A percentile compares a stretch with the other conserved stretches of the same genome.
These are phyloP conservation scores for Boletus vermiculosoides DNA, from an alignment of 768 basidiomycete genomes.

Conservation along the genomic window DNA sequence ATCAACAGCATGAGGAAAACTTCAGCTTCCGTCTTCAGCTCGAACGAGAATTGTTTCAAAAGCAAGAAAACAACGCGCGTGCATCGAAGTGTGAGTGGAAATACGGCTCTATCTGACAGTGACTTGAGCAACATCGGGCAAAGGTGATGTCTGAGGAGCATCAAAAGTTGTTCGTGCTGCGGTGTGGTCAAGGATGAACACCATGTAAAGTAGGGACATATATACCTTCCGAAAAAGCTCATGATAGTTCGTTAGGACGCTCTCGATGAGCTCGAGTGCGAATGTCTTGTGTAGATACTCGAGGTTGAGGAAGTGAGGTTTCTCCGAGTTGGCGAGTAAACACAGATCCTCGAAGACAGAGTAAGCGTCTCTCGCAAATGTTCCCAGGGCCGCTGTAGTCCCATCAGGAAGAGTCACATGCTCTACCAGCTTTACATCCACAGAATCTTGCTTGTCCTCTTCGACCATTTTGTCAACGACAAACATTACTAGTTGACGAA, in stretches of 20 bases:
- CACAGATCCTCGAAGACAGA: constrained; percentile 92
- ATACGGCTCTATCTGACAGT: constrained; percentile 76
- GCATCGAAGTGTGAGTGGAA: constrained; percentile 86
- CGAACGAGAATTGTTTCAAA: constrained; percentile 83
- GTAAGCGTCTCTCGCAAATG: constrained; percentile 81
- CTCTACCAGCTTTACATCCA: constrained; percentile 15
- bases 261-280: constrained; percentile 95
- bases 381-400: constrained; percentile 56
- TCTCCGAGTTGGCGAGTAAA: constrained; percentile 78
- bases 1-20: constrained; percentile 79
- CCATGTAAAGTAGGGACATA: not conserved
- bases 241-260: constrained; percentile 90
- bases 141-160: constrained; percentile 86
- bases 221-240: constrained; percentile 77
- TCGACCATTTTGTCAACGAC: constrained; percentile 91
- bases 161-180: constrained; percentile 78
- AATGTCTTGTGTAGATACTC: constrained; percentile 89
- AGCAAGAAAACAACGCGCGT: constrained; percentile 93
- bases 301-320: constrained; percentile 78
- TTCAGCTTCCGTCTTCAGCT: constrained; percentile 81
- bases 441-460: constrained; percentile 55
- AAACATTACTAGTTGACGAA: constrained; percentile 96
- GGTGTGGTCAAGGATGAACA: not conserved
- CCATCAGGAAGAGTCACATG: constrained; percentile 68
- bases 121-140: constrained; percentile 87